Evolutionary conservation across 2,329 filamentous ascomycete species (phyloP), one percentile per base, ranked within the genome.

Genomic region (Trichoderma simmonsii): DNA sequence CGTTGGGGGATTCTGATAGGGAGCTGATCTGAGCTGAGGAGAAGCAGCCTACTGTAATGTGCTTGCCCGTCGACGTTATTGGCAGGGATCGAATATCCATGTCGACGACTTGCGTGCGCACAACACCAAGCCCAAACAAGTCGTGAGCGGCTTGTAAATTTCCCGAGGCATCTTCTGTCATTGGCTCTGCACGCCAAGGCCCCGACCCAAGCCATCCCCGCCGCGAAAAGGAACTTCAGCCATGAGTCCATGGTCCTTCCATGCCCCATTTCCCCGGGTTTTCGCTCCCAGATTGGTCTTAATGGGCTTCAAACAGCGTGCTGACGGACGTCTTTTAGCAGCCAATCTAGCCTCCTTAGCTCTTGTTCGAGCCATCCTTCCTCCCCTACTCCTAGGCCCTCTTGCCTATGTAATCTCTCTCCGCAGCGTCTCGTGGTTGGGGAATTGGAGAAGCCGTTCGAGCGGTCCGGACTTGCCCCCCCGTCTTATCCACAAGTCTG

Each of bases 251-350:
- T 60, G 6, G 26, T 14, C 24, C 64, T 59, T 67, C 32, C 11
- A 30, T 24, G 51, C 64, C 64, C 64, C 64, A 34, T 43, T 67
- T 67, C 66, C 54, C 66, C 66, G 56, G 66, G 56, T 60, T 61
- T 61, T 69, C 26, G 56, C 36, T 61, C 66, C 66, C 54, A 61
- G 43, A 69, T 61, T 21, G 28, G 54, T 48, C 11, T 24, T 26
- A 28, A 59, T 18, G 54, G 64, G 21, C 36, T 59, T 43, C 21
- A 64, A 64, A 67, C 64, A 67, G 24, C 9, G 64, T 67, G 64
- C 54, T 67, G 34, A 67, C 34, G 51, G 48, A 26, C 24, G 64
- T 34, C 7, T 15, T 24, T 39, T 30, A 67, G 51, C 64, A 67
- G 32, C 51, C 24, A 11, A 26, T 24, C 51, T 57, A 67, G 51